Evolutionary conservation across 1,284 basidiomycete species (phyloP), one percentile per base, ranked within the genome.

Genomic region (Coriolopsis trogii): DNA sequence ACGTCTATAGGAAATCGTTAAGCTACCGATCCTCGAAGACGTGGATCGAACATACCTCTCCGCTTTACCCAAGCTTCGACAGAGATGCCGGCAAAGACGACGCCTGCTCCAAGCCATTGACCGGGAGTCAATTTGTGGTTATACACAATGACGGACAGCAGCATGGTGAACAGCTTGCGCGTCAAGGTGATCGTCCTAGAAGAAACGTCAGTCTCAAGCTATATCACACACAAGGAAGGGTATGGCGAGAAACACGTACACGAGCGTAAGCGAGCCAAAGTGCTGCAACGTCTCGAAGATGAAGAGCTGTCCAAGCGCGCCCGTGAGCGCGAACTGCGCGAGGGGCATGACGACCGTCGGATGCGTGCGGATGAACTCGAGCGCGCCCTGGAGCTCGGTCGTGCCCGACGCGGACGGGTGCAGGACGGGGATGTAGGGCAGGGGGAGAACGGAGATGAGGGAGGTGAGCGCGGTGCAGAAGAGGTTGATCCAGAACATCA

Each of bases 401-500:
- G 76, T 73, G 12, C 82, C 77, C 37, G 80, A 76, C 40, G 73
- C 67, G 16, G 78, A 79, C 0, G 84, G 87, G 62, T 88, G 89
- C 53, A 86, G 77, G 55, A 85, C 84, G n/a, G 85, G 89, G 56
- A 92, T 88, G 59, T 87, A 80, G 3, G 89, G 85, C 30, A 89
- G 71, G 2, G 87, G 85, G 21, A 93, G 78, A 3, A 86, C 69
- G 10, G 87, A 84, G 29, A 94, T 78, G 29, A 82, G 67, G 5
- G 80, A 72, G 7, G 86, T 85, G 55, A 94, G 70, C 31, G 84
- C 41, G 2, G 92, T 91, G 67, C 88, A 88, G 71, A 94, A 87
- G 25, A 87, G 65, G 69, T 96, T 96, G 71, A 98, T 98, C 84
- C 88, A 96, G 68, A 99, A 88, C 97, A 99, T 99, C 95, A 99